Evolutionary conservation across 257 asterid species (phyloP), one percentile per base, ranked within the genome.

Genomic region (Solanum dulcamara): DNA sequence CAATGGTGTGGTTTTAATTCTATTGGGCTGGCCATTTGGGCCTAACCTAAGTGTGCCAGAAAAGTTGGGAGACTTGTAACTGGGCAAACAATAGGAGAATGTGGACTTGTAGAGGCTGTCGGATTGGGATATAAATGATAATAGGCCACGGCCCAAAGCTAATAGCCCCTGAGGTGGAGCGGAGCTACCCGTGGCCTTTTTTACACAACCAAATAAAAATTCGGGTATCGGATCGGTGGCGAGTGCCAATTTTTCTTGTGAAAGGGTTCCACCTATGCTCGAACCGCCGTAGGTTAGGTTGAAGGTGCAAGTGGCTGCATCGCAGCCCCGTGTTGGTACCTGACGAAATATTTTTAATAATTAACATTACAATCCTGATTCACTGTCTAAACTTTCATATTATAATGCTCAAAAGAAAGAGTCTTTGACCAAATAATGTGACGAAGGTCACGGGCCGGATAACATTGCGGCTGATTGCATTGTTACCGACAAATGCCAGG

Each of bases 51-150:
- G 87, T 2, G 96, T 89, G 2, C 98, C 98, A 2, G 91, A 66
- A 80, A 91, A 93, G 20, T 88, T 89, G n/a, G 86, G 83, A 13
- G 97, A 87, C 68, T 89, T 94, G 90, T 91, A 94, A 87, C 93
- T 88, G 0, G 98, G 98, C 32, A 95, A 88, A 90, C 98, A 95
- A 88, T 95, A 95, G 18, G 98, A 95, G 89, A 95, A 95, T 57
- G 92, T 91, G 86, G 94, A 91, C 66, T 87, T 42, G 86, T 93
- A 95, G n/a, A 94, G 93, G 64, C 86, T 88, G 1, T 71, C 77
- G 10, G 94, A 85, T 74, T 95, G 98, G 57, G 96, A 86, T 83
- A 91, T 2, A 1, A 95, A 86, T 2, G 98, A 95, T 18, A 94
- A 53, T 20, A 92, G 90, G 64, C 98, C 98, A 38, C 98, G 92